phyloP scores from a whole-genome alignment of 2,329 filamentous ascomycete species.

The Trichoderma breve region DNA sequence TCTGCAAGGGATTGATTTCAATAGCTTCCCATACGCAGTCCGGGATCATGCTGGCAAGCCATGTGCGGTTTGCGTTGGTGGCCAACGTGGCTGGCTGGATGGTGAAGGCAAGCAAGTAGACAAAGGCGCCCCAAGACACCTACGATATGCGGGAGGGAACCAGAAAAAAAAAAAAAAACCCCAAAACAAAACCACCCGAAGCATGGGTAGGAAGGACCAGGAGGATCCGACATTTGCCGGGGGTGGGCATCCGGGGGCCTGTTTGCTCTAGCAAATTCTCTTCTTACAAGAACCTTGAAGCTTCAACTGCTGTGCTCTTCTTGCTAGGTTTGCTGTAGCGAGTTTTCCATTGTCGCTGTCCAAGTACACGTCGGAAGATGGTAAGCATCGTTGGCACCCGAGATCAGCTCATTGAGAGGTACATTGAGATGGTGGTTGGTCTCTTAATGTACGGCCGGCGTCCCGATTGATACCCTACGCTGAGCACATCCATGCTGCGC shows the following conservation, averaged over 20 bases:
- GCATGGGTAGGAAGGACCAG: background rate
- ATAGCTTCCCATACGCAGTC: background rate
- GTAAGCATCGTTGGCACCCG: background rate
- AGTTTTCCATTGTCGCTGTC: background rate
- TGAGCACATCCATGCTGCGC: background rate
- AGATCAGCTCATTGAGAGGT: background rate
- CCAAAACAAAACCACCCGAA: background rate
- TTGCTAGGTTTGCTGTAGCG: background rate
- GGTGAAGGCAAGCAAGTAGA: background rate
- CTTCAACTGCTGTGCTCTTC: background rate
- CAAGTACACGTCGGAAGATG: background rate
- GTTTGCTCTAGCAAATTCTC: background rate
- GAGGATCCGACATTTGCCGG: conserved; percentile 6
- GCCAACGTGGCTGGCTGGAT: background rate
- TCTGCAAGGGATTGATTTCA: background rate
- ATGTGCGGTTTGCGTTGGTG: background rate
- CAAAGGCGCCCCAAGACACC: background rate
- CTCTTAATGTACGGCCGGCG: background rate
- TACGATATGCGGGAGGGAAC: background rate
- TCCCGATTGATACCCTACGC: background rate
- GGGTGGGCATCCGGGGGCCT: background rate
- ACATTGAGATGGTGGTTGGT: background rate
- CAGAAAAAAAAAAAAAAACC: background rate
- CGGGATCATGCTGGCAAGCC: background rate
- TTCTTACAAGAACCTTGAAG: background rate